Evolutionary conservation across 768 basidiomycete genomes (phyloP), one percentile per base, ranked within the genome.

Genomic region (Hygrophoropsis aurantiaca): DNA sequence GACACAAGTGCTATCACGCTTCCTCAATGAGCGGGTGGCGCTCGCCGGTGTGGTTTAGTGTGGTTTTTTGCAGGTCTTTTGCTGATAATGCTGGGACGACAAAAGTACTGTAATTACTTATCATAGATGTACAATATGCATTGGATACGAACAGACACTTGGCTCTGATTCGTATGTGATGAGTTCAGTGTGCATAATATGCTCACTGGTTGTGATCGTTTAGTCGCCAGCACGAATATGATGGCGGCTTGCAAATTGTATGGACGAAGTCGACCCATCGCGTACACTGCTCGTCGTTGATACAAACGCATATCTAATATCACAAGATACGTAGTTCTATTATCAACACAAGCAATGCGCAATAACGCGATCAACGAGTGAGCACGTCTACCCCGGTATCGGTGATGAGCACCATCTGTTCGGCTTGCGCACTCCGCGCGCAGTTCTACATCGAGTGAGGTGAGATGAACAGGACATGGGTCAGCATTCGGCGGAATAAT

Each of bases 381-480:
- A 95, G 71, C 5, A 94, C 80, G 3, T 94, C 89, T n/a, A 72
- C 82, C 0, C 90, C 90, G 5, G 60, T 67, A 26, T 90, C 75
- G 1, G 90, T 94, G 44, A 95, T 88, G 23, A 94, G 70, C 6
- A 97, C 70, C 80, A 85, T 94, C 62, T 94, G 91, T 61, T 97
- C 92, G 13, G 84, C 85, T 65, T 93, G 90, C 3, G 92, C 90
- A 44, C 83, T 80, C 21, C 91, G 76, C 1, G 87, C 88, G 41
- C 89, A 88, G 46, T 85, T 86, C 89, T 92, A 49, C 24, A 7
- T 24, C 38, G 18, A 40, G 20, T 15, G 20, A 15, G 15, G n/a
- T n/a, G n/a, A n/a, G n/a, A n/a, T 10, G 3, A 25, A 58, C 30
- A 56, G 38, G 26, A 11, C 24, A 9, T 15, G 26, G 21, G 41